A percentile compares a stretch with the other conserved stretches of the same genome.
Conservation (phyloP, 257 asterid genomes). For the Primulina tabacum region DNA sequence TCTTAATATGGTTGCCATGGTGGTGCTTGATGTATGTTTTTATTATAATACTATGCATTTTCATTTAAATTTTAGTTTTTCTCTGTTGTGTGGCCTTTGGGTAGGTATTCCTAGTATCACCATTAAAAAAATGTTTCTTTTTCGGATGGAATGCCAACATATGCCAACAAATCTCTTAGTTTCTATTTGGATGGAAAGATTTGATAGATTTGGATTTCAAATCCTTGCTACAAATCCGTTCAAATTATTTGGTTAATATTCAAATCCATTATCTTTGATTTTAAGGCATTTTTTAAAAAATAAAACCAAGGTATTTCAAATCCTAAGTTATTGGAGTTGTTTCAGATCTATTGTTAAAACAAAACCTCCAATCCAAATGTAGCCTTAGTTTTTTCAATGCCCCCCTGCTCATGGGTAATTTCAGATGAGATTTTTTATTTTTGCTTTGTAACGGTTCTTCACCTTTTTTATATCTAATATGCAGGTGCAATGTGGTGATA, state of each 20-base stretch:
- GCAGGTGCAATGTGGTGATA: constrained; percentile 91
- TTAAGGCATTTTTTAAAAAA: not conserved
- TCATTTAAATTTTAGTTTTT: not conserved
- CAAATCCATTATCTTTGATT: not conserved
- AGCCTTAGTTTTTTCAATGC: not conserved
- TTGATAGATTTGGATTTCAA: not conserved
- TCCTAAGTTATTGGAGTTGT: not conserved
- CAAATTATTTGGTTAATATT: not conserved
- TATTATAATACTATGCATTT: no score
- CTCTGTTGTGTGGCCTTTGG: not conserved
- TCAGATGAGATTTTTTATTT: constrained; percentile 4
- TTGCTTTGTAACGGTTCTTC: not conserved
- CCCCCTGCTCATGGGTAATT: not conserved
- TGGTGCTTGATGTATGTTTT: not conserved
- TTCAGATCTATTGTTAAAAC: not conserved
- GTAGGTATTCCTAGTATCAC: not conserved
- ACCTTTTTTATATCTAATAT: constrained; percentile 15
- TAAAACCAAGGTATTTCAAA: not conserved
- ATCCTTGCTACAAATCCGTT: not conserved
- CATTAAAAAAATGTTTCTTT: not conserved
- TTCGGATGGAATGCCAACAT: not conserved
- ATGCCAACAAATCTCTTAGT: not conserved
- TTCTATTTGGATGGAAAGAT: not conserved
- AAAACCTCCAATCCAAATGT: not conserved
- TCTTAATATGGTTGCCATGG: constrained; percentile 2